Conservation (phyloP, 1,139 yeast genomes). For the Geotrichum fermentans region DNA sequence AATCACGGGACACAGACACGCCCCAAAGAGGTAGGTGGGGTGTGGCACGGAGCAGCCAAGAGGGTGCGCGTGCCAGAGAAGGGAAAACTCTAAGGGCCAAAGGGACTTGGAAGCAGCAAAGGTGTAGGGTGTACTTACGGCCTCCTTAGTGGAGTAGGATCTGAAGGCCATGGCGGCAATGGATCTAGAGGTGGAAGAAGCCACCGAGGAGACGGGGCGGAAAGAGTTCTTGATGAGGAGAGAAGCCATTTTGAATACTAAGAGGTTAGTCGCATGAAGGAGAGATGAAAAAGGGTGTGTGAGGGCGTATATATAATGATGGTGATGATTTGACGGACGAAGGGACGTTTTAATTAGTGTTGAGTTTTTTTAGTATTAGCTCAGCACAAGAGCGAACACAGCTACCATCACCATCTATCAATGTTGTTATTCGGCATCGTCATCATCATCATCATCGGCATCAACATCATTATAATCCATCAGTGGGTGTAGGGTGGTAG, state of each 20-base stretch:
- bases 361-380: no score
- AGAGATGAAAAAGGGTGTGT: no score
- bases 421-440: no score
- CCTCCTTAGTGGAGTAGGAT: slow-evolving; percentile 31
- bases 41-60: background rate
- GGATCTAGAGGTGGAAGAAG: slow-evolving; percentile 18
- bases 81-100: background rate
- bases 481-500: background rate
- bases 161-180: slow-evolving; percentile 23
- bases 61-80: background rate
- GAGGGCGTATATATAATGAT: no score
- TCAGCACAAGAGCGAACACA: no score
- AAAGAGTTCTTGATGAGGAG: slow-evolving; percentile 20
- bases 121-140: slow-evolving; percentile 23
- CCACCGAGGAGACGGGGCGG: slow-evolving; percentile 19
- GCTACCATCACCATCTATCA: no score
- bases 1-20: background rate
- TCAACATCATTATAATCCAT: background rate
- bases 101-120: background rate
- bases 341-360: no score
- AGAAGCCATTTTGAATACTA: slow-evolving; percentile 20
- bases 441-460: background rate
- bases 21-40: no score
- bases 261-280: background rate
- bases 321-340: no score